phyloP scores from a whole-genome alignment of 2,329 filamentous ascomycete species.

The Neofusicoccum ribis region DNA sequence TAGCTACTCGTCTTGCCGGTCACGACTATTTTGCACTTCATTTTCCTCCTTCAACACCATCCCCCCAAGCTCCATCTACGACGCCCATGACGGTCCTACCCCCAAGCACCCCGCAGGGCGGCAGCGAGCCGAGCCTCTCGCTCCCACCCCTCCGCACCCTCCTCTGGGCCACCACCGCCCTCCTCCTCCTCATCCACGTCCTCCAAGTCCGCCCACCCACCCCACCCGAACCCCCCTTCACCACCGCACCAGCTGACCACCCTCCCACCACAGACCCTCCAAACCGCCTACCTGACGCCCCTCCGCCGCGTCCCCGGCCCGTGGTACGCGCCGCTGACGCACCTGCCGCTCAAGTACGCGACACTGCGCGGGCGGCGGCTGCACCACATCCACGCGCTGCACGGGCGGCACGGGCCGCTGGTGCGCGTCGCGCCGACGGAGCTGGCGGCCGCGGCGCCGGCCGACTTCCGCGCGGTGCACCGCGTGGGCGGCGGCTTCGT shows the following conservation, averaged over 20 bases:
- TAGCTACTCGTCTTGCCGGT: too few species aligned
- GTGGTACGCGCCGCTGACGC: not conserved
- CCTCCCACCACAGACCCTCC: not conserved
- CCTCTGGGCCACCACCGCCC: not conserved
- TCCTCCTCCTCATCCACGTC: not conserved
- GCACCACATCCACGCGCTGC: conserved; percentile 34
- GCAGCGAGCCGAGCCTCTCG: too few species aligned
- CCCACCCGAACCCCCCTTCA: not conserved
- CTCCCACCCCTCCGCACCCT: not conserved
- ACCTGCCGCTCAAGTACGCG: not conserved
- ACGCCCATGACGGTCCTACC: too few species aligned
- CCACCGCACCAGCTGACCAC: not conserved
- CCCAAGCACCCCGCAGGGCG: too few species aligned
- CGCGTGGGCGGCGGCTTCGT: conserved; percentile 49
- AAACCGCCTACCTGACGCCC: conserved; percentile 22
- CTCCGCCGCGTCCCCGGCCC: conserved; percentile 16
- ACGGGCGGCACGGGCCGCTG: conserved; percentile 34
- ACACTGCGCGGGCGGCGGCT: not conserved
- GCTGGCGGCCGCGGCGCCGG: conserved; percentile 31
- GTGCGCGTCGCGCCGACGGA: conserved; percentile 34
- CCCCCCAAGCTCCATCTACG: too few species aligned
- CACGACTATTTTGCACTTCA: too few species aligned
- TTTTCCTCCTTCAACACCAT: too few species aligned
- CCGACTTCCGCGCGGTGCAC: conserved; percentile 33
- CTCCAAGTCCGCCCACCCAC: not conserved